Evolutionary conservation across 495 filamentous ascomycete species (phyloP).

Genomic region (Tuber indicum): DNA sequence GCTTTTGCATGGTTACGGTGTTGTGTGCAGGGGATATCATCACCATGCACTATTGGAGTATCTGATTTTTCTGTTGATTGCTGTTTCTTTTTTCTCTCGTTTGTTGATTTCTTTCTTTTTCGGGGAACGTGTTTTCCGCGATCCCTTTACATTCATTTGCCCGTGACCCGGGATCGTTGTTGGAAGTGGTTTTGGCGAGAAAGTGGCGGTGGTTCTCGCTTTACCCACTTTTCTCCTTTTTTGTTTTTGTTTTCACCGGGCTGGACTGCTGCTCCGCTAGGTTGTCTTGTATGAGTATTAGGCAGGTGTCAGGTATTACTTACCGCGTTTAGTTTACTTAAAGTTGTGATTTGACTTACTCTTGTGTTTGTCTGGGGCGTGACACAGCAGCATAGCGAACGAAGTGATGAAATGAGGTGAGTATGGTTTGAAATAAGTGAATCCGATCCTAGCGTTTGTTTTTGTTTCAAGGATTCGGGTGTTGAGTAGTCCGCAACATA

Average conservation of each 20-base stretch:
- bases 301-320: background rate
- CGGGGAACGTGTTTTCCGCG: slow-evolving; percentile 17
- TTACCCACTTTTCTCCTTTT: slow-evolving; percentile 12
- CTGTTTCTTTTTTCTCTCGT: slow-evolving; percentile 11
- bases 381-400: background rate
- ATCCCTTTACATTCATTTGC: slow-evolving; percentile 9
- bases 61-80: slow-evolving; percentile 4
- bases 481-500: background rate
- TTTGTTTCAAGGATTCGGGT: background rate
- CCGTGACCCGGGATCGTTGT: slow-evolving; percentile 12
- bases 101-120: slow-evolving; percentile 14
- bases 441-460: background rate
- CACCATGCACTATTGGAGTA: background rate
- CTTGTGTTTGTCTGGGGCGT: background rate
- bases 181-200: slow-evolving; percentile 24
- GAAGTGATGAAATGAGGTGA: background rate
- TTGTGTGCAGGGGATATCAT: slow-evolving; percentile 1
- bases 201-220: slow-evolving; percentile 21
- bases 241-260: background rate
- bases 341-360: background rate
- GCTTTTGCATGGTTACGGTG: slow-evolving; percentile 4
- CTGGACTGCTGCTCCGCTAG: background rate
- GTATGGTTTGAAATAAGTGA: background rate
- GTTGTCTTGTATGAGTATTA: background rate
- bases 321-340: background rate